phyloP scores from a whole-genome alignment of 345 rosid species.

The Sonneratia caseolaris region DNA sequence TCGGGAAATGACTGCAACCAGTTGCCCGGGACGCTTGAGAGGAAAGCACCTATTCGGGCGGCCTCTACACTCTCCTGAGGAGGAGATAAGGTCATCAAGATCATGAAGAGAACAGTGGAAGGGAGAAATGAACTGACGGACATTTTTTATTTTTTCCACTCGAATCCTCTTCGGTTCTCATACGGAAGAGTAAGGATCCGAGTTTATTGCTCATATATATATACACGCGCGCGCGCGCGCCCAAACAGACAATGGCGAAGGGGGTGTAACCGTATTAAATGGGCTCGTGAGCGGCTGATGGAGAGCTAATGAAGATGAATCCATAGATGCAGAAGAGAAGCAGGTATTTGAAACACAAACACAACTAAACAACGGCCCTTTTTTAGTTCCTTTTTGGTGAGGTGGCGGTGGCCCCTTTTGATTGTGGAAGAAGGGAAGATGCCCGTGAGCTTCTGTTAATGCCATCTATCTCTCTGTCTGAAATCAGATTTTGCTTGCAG shows the following conservation, averaged over 20 bases:
- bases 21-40: slow-evolving; percentile 63
- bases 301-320: background rate
- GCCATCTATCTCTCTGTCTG: slow-evolving; percentile 6
- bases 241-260: no score
- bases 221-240: slow-evolving; percentile 1
- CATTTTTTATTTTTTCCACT: background rate
- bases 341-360: background rate
- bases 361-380: background rate
- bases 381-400: background rate
- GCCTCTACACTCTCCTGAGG: background rate
- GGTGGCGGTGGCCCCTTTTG: background rate
- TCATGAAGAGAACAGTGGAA: slow-evolving; percentile 10
- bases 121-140: background rate
- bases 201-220: slow-evolving; percentile 3
- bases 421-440: slow-evolving; percentile 14
- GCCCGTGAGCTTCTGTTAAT: slow-evolving; percentile 52
- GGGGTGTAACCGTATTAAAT: slow-evolving; percentile 27
- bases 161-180: background rate
- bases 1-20: slow-evolving; percentile 29
- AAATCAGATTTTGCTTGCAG: background rate
- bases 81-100: slow-evolving; percentile 3
- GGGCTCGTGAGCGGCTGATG: slow-evolving; percentile 53
- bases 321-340: background rate
- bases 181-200: background rate
- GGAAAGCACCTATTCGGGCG: slow-evolving; percentile 30